Evolutionary conservation across 2,329 filamentous ascomycete genomes (phyloP).

Genomic region (Periconia macrospinosa): DNA sequence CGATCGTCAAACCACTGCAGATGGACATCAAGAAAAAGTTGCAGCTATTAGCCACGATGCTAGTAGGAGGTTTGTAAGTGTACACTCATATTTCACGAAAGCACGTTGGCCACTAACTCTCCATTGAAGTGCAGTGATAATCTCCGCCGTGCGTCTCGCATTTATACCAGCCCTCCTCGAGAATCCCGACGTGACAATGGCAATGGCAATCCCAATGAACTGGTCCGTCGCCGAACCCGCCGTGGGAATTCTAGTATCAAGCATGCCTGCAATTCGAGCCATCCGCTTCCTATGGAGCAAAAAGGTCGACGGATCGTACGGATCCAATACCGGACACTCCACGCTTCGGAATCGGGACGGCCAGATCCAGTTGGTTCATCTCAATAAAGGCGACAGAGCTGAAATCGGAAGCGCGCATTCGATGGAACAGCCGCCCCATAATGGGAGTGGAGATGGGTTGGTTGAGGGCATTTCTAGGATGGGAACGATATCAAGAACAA

Average conservation of each 20-base stretch:
- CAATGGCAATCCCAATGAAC: conserved; percentile 22
- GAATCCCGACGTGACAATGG: conserved; percentile 16
- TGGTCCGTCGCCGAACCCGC: conserved; percentile 22
- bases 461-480: neutral
- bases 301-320: conserved; percentile 11
- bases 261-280: conserved; percentile 21
- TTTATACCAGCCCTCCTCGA: conserved; percentile 19
- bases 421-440: neutral
- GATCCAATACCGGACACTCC: conserved; percentile 6
- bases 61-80: conserved; percentile 19
- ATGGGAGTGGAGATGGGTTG: neutral
- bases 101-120: neutral
- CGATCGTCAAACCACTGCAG: conserved; percentile 21
- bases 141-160: conserved; percentile 21
- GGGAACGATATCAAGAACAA: neutral
- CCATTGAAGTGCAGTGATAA: conserved; percentile 15
- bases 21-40: conserved; percentile 22
- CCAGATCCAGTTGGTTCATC: conserved; percentile 16
- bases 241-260: conserved; percentile 20
- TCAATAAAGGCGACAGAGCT: conserved; percentile 2
- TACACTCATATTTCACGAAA: conserved; percentile 11
- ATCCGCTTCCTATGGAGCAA: conserved; percentile 19
- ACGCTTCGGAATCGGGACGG: conserved; percentile 11
- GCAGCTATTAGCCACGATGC: conserved; percentile 19
- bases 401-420: conserved; percentile 1